A percentile compares a stretch with the other conserved stretches of the same genome.
Evolutionary conservation across 2,329 filamentous ascomycete genomes (phyloP).

Genomic region (Xylariaceae sp.): DNA sequence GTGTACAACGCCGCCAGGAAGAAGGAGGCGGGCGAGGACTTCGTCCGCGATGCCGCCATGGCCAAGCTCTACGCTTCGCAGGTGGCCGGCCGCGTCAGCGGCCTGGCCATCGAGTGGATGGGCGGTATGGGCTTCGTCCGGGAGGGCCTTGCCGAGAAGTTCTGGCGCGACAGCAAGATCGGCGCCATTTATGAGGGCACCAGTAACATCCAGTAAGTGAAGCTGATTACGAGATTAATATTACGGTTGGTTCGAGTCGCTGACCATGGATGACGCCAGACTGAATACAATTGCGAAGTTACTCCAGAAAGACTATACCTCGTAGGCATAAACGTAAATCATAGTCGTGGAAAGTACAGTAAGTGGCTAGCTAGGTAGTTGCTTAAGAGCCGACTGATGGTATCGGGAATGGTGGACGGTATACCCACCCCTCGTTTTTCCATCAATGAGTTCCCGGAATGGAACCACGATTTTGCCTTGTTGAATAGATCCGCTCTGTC

Average conservation of each 20-base stretch:
- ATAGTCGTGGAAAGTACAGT: not conserved
- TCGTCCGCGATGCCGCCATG: slow-evolving; percentile 96
- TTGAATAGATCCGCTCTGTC: not conserved
- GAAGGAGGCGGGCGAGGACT: slow-evolving; percentile 96
- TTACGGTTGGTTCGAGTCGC: not conserved
- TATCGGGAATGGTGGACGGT: not conserved
- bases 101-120: slow-evolving; percentile 97
- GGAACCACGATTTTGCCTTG: not conserved
- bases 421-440: not conserved
- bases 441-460: not conserved
- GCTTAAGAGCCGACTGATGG: too few relatives aligned
- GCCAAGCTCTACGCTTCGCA: slow-evolving; percentile 95
- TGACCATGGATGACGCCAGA: slow-evolving; percentile 42
- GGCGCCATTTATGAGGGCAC: slow-evolving; percentile 96
- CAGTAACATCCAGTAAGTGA: slow-evolving; percentile 69
- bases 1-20: slow-evolving; percentile 96
- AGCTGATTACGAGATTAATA: not conserved
- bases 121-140: slow-evolving; percentile 98
- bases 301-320: slow-evolving; percentile 64
- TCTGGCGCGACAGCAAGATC: slow-evolving; percentile 97
- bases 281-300: slow-evolving; percentile 67
- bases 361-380: too few relatives aligned
- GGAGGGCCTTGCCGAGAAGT: slow-evolving; percentile 97
- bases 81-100: slow-evolving; percentile 83
- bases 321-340: slow-evolving; percentile 27